Percentiles rank a stretch among this genome's conserved stretches.
These are phyloP conservation scores for Quercus dentata DNA, from an alignment of 306 rosid species.

Conservation along the genomic window DNA sequence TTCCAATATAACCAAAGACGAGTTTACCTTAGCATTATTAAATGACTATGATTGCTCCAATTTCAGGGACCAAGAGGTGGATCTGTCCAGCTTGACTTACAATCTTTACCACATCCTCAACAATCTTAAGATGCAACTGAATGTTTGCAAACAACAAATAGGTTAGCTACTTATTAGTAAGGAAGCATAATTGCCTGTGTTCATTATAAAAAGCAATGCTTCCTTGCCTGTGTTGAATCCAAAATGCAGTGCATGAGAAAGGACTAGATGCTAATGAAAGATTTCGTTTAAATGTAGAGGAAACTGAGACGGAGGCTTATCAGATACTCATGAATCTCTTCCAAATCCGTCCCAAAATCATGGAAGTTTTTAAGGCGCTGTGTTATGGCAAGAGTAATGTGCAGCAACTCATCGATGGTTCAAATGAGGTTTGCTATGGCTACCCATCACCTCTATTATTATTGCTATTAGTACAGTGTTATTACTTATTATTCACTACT, in stretches of 20 bases:
- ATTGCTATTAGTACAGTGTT: not conserved
- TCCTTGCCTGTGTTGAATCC: not conserved
- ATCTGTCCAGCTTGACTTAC: conserved; percentile 22
- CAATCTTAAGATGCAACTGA: conserved; percentile 25
- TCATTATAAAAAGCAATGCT: not conserved
- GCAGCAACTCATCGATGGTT: not conserved
- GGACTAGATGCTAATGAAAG: not conserved
- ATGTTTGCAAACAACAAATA: conserved; percentile 21
- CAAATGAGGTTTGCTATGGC: conserved; percentile 5
- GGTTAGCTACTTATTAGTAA: not conserved
- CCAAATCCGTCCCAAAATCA: conserved; percentile 9
- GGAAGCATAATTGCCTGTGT: not conserved
- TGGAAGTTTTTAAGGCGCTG: conserved; percentile 26
- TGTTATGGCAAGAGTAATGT: conserved; percentile 10
- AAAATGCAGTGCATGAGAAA: not conserved
- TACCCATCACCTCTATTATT: not conserved
- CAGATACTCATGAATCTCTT: not conserved
- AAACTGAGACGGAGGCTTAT: not conserved
- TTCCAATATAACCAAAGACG: no score
- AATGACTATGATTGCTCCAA: not conserved
- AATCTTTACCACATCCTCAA: conserved; percentile 26
- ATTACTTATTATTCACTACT: no score
- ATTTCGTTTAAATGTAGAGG: conserved; percentile 20
- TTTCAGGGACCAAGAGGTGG: conserved; percentile 20
- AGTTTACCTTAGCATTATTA: not conserved